Percentiles rank a stretch among this genome's conserved stretches.
Conservation (phyloP, 768 basidiomycete species). For the Pleurotus tuber-regium region DNA sequence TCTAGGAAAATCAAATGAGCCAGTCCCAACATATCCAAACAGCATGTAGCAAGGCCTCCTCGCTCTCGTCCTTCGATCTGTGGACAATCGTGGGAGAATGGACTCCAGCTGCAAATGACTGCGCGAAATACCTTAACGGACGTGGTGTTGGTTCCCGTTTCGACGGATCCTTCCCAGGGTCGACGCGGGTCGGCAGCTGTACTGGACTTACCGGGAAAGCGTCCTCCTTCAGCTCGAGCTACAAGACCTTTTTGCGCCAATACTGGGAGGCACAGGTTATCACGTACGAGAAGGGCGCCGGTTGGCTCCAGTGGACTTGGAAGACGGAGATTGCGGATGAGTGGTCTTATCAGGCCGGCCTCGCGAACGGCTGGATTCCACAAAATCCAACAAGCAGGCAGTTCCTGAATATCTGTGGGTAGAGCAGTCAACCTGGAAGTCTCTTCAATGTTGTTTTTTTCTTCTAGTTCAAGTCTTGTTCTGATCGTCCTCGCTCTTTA, state of each 20-base stretch:
- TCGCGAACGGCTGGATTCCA: conserved; percentile 85
- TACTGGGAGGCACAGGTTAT: conserved; percentile 85
- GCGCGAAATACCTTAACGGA: conserved; percentile 82
- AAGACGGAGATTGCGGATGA: conserved; percentile 82
- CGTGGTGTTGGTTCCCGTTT: conserved; percentile 67
- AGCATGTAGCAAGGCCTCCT: conserved; percentile 49
- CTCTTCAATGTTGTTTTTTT: neutral
- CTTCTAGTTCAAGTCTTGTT: neutral
- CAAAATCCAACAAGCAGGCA: conserved; percentile 40
- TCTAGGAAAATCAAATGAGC: conserved; percentile 43
- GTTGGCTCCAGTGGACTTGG: conserved; percentile 86
- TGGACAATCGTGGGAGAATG: conserved; percentile 91
- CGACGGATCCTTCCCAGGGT: conserved; percentile 64
- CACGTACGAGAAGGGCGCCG: conserved; percentile 63
- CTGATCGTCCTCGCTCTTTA: neutral
- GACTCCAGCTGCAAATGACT: conserved; percentile 76
- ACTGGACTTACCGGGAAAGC: conserved; percentile 69
- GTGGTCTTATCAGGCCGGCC: conserved; percentile 86
- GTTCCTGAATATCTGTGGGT: conserved; percentile 67
- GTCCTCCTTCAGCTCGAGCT: conserved; percentile 67
- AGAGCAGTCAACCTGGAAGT: conserved; percentile 9
- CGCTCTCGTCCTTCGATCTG: conserved; percentile 54
- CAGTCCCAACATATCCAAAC: conserved; percentile 55
- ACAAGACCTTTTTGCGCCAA: conserved; percentile 80
- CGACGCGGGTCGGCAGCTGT: conserved; percentile 72